These are phyloP conservation scores for Clarireedia paspali DNA, from an alignment of 2,329 filamentous ascomycete genomes.

Conservation along the genomic window DNA sequence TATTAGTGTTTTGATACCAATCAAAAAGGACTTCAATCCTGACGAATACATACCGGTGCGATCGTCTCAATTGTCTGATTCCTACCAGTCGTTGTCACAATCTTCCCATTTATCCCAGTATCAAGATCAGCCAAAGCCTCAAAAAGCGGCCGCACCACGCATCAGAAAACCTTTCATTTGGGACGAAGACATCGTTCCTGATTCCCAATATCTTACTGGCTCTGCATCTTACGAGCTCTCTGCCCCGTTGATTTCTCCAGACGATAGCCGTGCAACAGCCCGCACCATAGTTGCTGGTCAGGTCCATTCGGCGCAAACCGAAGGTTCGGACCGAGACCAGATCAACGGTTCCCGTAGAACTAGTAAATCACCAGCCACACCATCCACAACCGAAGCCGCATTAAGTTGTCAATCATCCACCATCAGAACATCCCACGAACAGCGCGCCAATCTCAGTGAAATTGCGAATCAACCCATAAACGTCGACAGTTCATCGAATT, in stretches of 20 bases:
- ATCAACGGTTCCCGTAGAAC: neutral
- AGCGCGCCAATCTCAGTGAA: neutral
- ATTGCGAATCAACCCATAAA: neutral
- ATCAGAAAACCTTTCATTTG: slow-evolving; percentile 11
- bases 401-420: neutral
- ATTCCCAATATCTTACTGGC: slow-evolving; percentile 18
- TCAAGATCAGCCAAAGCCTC: slow-evolving; percentile 4
- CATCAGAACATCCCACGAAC: neutral
- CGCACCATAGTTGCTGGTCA: neutral
- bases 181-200: slow-evolving; percentile 19
- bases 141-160: neutral
- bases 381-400: neutral
- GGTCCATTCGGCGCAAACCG: neutral
- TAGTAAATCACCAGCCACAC: neutral
- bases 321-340: slow-evolving; percentile 7
- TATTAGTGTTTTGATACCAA: slow-evolving; percentile 12
- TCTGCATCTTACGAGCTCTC: slow-evolving; percentile 13
- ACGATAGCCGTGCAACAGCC: neutral
- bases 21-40: slow-evolving; percentile 14
- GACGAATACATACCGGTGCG: slow-evolving; percentile 12
- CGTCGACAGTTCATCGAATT: neutral
- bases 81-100: neutral
- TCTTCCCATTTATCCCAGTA: slow-evolving; percentile 1
- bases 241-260: neutral
- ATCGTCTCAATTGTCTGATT: slow-evolving; percentile 13